Base-by-base conservation (phyloP, 345 rosid species). In the Moricandia moricandioides region DNA sequence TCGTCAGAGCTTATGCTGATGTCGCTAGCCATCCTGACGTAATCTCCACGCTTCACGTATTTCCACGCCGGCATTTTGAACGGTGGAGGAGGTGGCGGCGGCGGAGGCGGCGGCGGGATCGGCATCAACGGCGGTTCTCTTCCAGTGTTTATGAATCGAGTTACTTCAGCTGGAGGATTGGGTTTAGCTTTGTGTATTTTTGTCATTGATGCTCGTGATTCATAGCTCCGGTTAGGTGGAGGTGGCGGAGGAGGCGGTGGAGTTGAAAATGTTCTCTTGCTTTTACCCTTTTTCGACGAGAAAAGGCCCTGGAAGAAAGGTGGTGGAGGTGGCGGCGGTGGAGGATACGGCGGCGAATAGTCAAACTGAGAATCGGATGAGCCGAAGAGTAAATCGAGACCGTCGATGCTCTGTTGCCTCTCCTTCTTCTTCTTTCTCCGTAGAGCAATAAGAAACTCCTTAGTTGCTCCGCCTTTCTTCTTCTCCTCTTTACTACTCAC, bases 61-160 rank as follows among this genome's bases (percentile, higher is more conserved):
- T 77, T 88, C 96, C 85, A 91, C 0, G 85, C 80, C 12, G 75
- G 84, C 79, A 89, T 81, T 59, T 81, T 84, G 77, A 93, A 93
- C 1, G 98, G 97, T 2, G 96, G 98, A 16, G 85, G 90, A 3
- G 97, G 97, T 0, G 98, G 98, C 1, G 97, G 97, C 0, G 87
- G 87, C n/a, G n/a, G n/a, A n/a, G 98, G 98, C 1, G 97, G 97
- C 2, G 31, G 31, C 0, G 98, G 96, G 16, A 86, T 84, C 9
- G 89, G 78, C 49, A 74, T 65, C 11, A 82, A 26, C 0, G 96
- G 97, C 0, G 97, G 91, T 4, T 76, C 82, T 26, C 74, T 85
- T 13, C 94, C 91, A 4, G 70, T 73, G 60, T 76, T 67, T 3
- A 40, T 11, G 73, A 62, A 58, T 31, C 49, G 72, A n/a, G 55